Conservation (phyloP, 179 eudicot genomes). For the Vitellaria paradoxa region DNA sequence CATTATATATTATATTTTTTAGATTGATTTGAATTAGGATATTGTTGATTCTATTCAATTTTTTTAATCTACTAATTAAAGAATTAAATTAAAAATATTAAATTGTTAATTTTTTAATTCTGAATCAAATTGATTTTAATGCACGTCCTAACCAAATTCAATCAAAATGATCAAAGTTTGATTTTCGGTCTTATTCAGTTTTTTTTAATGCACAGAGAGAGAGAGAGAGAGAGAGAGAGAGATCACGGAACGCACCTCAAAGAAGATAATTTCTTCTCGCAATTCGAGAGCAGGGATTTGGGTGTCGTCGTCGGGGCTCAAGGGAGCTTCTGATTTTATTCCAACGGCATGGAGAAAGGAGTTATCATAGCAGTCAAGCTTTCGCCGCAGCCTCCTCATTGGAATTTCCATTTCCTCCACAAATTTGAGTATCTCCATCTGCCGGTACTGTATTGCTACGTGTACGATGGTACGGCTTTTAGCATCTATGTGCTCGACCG, state of each 20-base stretch:
- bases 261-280: constrained; percentile 15
- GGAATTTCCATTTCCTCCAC: background rate
- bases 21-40: too few relatives aligned
- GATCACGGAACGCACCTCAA: background rate
- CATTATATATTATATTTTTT: too few relatives aligned
- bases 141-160: too few relatives aligned
- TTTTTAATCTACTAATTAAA: too few relatives aligned
- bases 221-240: background rate
- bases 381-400: constrained; percentile 12
- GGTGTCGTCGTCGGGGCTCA: background rate
- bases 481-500: constrained; percentile 22
- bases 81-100: too few relatives aligned
- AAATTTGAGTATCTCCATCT: constrained; percentile 13
- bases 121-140: too few relatives aligned
- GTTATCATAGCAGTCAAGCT: constrained; percentile 8
- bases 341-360: constrained; percentile 23
- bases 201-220: too few relatives aligned
- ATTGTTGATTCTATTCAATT: too few relatives aligned
- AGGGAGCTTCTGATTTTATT: background rate
- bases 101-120: too few relatives aligned
- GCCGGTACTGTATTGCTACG: constrained; percentile 17
- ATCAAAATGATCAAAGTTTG: too few relatives aligned
- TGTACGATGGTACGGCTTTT: constrained; percentile 17
- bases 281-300: constrained; percentile 14
- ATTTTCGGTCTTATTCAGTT: too few relatives aligned